Evolutionary conservation across 257 asterid genomes (phyloP).

Genomic region (Salvia miltiorrhiza): DNA sequence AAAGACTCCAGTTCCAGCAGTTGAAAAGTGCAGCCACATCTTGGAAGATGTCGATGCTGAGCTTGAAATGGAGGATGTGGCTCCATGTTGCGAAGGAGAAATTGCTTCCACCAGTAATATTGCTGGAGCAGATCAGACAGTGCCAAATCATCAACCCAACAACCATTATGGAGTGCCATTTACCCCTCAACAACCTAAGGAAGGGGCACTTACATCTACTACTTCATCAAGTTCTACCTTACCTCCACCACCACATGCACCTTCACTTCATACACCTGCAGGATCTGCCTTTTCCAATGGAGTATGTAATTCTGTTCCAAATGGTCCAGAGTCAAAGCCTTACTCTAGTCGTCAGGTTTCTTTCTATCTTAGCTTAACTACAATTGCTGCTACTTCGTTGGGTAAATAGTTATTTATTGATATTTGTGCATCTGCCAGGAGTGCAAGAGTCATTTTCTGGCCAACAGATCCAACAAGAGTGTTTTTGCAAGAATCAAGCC

Average conservation of each 20-base stretch:
- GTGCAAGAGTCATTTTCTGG: conserved; percentile 30
- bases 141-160: conserved; percentile 32
- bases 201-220: conserved; percentile 44
- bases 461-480: conserved; percentile 35
- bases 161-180: conserved; percentile 24
- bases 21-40: conserved; percentile 71
- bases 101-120: conserved; percentile 37
- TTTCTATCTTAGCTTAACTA: not conserved
- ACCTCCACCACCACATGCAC: conserved; percentile 35
- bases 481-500: conserved; percentile 33
- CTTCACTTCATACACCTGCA: conserved; percentile 30
- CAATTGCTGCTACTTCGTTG: not conserved
- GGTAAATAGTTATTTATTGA: not conserved
- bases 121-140: conserved; percentile 28
- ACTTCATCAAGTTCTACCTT: conserved; percentile 44
- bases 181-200: conserved; percentile 28
- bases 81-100: conserved; percentile 58
- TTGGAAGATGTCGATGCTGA: conserved; percentile 94
- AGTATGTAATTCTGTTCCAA: conserved; percentile 32
- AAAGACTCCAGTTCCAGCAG: conserved; percentile 23
- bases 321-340: conserved; percentile 36
- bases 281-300: conserved; percentile 33
- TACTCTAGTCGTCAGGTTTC: conserved; percentile 51
- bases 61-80: conserved; percentile 96
- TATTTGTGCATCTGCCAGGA: conserved; percentile 49